These are phyloP conservation scores for Trichoderma sp. DNA, from an alignment of 2,329 filamentous ascomycete species.

Conservation along the genomic window DNA sequence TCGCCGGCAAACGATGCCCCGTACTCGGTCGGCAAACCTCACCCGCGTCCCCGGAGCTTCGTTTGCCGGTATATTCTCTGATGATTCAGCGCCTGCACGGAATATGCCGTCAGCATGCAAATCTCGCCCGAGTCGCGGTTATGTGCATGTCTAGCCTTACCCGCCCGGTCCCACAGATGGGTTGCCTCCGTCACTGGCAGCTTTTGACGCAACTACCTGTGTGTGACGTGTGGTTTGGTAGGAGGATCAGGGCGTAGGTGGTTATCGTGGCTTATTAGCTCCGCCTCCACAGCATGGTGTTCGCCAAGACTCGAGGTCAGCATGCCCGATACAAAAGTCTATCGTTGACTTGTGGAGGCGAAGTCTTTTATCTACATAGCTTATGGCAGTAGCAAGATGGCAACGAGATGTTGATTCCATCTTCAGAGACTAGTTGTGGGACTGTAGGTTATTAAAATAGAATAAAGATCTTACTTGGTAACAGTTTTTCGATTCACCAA, in stretches of 20 bases:
- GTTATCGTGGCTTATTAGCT: background rate
- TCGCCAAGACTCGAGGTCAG: background rate
- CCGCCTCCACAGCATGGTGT: background rate
- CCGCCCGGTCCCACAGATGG: conserved; percentile 2
- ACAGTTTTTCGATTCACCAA: background rate
- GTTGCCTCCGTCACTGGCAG: background rate
- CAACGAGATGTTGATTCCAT: background rate
- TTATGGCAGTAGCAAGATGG: background rate
- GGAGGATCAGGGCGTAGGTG: background rate
- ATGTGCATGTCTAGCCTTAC: conserved; percentile 11
- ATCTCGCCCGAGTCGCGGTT: background rate
- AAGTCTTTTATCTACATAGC: background rate
- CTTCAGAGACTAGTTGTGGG: background rate
- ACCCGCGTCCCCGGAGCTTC: background rate
- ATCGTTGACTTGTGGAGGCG: background rate
- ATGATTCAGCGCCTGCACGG: background rate
- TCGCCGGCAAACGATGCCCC: background rate
- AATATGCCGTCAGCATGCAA: conserved; percentile 12
- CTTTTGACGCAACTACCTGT: background rate
- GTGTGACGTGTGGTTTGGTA: background rate
- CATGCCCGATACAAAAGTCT: background rate
- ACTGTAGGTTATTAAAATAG: background rate
- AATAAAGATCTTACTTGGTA: background rate
- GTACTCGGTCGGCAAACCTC: background rate
- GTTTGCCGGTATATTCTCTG: background rate